Conservation (phyloP, 2,329 filamentous ascomycete genomes). For the Neoscytalidium dimidiatum region DNA sequence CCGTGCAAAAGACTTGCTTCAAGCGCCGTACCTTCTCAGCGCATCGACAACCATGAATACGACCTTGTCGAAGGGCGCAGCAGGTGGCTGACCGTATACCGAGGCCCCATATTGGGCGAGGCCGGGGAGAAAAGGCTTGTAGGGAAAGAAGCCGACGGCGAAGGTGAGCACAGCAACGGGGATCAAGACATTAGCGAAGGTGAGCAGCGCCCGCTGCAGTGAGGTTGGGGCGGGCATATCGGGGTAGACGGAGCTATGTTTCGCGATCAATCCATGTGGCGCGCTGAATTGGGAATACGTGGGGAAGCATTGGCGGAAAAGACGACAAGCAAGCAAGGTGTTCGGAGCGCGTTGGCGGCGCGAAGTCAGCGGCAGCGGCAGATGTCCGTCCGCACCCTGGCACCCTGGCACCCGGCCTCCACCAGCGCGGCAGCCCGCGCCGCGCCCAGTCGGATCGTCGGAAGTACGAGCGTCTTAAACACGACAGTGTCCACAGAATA, state of each 20-base stretch:
- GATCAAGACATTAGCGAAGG: constrained; percentile 74
- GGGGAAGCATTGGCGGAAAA: constrained; percentile 3
- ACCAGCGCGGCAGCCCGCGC: not conserved
- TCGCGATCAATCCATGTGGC: constrained; percentile 12
- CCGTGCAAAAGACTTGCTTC: too few relatives aligned
- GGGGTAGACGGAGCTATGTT: not conserved
- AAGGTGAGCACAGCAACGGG: constrained; percentile 70
- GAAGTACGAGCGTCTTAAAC: not conserved
- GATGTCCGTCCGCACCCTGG: not conserved
- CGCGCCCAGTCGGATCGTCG: constrained; percentile 7
- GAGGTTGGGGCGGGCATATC: not conserved
- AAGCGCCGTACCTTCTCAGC: constrained; percentile 69
- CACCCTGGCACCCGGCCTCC: not conserved
- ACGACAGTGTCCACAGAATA: constrained; percentile 1
- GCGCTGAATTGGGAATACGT: constrained; percentile 3
- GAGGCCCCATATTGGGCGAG: constrained; percentile 68
- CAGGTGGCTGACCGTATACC: constrained; percentile 57
- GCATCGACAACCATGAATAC: constrained; percentile 99
- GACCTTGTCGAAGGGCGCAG: constrained; percentile 80
- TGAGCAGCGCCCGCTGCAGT: constrained; percentile 43
- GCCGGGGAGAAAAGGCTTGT: constrained; percentile 90
- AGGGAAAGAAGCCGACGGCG: constrained; percentile 92
- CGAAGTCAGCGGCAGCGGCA: constrained; percentile 6
- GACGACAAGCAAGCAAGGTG: not conserved
- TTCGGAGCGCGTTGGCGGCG: constrained; percentile 2